Percentiles rank a stretch among this genome's conserved stretches.
Conservation (phyloP, 164 flowering plant genomes). For the Vitis rotundifolia region DNA sequence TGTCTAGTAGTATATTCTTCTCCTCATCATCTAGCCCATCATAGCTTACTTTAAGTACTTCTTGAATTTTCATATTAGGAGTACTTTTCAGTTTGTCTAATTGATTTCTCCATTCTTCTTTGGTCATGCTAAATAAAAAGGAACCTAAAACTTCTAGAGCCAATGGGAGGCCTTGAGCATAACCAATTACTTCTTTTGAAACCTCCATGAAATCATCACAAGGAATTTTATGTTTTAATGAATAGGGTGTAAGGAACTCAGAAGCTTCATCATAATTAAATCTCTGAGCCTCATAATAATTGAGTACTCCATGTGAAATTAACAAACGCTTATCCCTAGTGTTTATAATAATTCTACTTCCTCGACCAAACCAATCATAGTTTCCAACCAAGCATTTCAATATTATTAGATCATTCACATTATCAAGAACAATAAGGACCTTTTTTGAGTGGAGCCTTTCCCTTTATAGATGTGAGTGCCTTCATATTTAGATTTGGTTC, state of each 20-base stretch:
- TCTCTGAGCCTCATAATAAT: neutral
- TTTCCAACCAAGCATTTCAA: constrained; percentile 7
- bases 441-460: neutral
- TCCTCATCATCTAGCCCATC: neutral
- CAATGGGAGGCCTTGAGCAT: constrained; percentile 3
- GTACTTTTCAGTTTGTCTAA: neutral
- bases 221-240: neutral
- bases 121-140: neutral
- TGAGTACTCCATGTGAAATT: neutral
- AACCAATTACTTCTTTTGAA: neutral
- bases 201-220: neutral
- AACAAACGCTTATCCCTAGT: constrained; percentile 10
- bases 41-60: neutral
- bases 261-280: neutral
- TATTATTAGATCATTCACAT: neutral
- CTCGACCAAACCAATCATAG: constrained; percentile 9
- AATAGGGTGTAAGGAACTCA: neutral
- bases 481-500: neutral
- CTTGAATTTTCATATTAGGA: constrained; percentile 2
- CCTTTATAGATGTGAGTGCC: neutral
- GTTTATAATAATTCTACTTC: constrained; percentile 10
- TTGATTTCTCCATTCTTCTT: neutral
- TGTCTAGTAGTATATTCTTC: neutral
- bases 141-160: constrained; percentile 7
- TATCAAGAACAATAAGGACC: constrained; percentile 11